Percentiles rank a stretch among this genome's conserved stretches.
Evolutionary conservation across 257 asterid genomes (phyloP).

Genomic region (Leonotis leonurus): DNA sequence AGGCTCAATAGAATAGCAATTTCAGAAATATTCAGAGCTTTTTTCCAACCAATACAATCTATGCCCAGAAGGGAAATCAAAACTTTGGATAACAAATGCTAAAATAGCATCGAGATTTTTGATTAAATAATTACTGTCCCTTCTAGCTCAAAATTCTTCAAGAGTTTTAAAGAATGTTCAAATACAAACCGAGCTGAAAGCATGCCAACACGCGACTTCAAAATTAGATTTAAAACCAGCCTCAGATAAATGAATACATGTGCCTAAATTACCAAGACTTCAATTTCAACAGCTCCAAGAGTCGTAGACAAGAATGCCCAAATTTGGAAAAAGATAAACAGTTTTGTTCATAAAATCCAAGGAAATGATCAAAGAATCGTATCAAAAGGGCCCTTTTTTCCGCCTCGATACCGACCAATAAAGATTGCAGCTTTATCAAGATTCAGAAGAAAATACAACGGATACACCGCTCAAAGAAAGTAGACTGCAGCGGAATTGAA

Average conservation of each 20-base stretch:
- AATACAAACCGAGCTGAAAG: not conserved
- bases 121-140: not conserved
- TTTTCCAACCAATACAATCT: no score
- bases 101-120: no score
- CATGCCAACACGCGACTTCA: not conserved
- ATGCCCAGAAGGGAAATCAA: no score
- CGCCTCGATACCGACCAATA: slow-evolving; percentile 5
- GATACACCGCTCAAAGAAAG: slow-evolving; percentile 12
- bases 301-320: slow-evolving; percentile 4
- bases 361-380: slow-evolving; percentile 19
- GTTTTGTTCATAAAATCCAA: slow-evolving; percentile 8
- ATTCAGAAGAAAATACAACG: slow-evolving; percentile 8
- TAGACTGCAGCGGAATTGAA: slow-evolving; percentile 16
- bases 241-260: no score
- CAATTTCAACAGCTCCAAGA: slow-evolving; percentile 15
- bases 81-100: slow-evolving; percentile 6
- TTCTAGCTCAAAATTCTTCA: slow-evolving; percentile 1
- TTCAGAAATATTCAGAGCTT: not conserved
- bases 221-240: not conserved
- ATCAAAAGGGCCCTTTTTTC: slow-evolving; percentile 24
- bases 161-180: slow-evolving; percentile 6
- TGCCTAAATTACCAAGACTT: no score
- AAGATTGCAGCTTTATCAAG: slow-evolving; percentile 18
- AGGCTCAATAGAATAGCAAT: slow-evolving; percentile 4
- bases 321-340: not conserved